phyloP scores from a whole-genome alignment of 441 rosid genomes.

The Daphne laureola region DNA sequence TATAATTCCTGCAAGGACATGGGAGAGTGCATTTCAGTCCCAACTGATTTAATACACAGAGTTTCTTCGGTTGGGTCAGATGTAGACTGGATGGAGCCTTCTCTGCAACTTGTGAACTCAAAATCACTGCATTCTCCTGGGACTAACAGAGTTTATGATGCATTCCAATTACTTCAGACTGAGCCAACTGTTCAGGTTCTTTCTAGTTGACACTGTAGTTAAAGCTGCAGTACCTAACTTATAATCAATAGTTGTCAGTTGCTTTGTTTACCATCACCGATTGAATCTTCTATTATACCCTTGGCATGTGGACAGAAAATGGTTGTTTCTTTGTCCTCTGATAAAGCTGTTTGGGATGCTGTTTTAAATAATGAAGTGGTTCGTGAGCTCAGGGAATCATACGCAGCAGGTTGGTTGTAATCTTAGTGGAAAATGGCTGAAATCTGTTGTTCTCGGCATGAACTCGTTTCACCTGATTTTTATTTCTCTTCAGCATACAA shows the following conservation, averaged over 20 bases:
- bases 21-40: conserved; percentile 18
- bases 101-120: conserved; percentile 30
- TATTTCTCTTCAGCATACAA: background rate
- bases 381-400: conserved; percentile 51
- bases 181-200: conserved; percentile 80
- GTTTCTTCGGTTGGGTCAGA: conserved; percentile 34
- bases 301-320: conserved; percentile 43
- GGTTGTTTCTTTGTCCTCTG: conserved; percentile 81
- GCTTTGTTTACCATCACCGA: too few relatives aligned
- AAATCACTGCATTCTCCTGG: conserved; percentile 41
- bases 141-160: conserved; percentile 54
- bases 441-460: background rate
- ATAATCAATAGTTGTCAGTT: too few relatives aligned
- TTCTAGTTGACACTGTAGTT: background rate
- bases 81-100: conserved; percentile 70
- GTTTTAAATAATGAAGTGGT: conserved; percentile 43
- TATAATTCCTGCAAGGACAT: conserved; percentile 24
- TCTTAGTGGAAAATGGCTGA: background rate
- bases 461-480: conserved; percentile 1
- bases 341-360: conserved; percentile 54
- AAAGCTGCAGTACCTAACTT: too few relatives aligned
- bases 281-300: background rate
- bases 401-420: conserved; percentile 36
- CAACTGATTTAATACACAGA: conserved; percentile 21
- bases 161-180: conserved; percentile 63